These are phyloP conservation scores for Candida maesae DNA, from an alignment of 805 yeast species.

Conservation along the genomic window DNA sequence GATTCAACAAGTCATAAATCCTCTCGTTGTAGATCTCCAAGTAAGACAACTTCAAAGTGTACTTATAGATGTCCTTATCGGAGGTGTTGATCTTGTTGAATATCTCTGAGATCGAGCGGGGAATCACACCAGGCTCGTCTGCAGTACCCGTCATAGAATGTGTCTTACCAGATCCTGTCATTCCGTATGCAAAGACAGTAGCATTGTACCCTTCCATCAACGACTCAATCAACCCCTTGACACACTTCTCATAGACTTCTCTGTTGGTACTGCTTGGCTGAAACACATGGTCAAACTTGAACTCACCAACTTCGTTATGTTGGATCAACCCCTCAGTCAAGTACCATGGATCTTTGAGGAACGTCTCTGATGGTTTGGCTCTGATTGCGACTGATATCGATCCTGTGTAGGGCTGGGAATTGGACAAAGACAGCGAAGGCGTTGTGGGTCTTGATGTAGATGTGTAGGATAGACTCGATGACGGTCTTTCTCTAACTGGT, in stretches of 20 bases:
- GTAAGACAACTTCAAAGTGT: slow-evolving; percentile 61
- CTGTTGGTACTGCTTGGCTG: slow-evolving; percentile 49
- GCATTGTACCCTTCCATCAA: slow-evolving; percentile 77
- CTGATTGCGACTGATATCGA: slow-evolving; percentile 73
- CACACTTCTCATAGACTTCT: slow-evolving; percentile 58
- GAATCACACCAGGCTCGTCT: slow-evolving; percentile 72
- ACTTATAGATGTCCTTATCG: slow-evolving; percentile 30
- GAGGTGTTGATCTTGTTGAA: slow-evolving; percentile 35
- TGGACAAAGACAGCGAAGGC: slow-evolving; percentile 16
- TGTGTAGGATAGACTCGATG: slow-evolving; percentile 12
- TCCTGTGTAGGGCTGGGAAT: slow-evolving; percentile 49
- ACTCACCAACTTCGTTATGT: slow-evolving; percentile 58
- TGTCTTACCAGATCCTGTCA: slow-evolving; percentile 95
- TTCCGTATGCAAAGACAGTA: slow-evolving; percentile 94
- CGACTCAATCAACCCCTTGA: slow-evolving; percentile 47
- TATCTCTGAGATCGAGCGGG: slow-evolving; percentile 67
- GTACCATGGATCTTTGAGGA: slow-evolving; percentile 31
- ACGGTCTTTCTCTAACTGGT: slow-evolving; percentile 23
- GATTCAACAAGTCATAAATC: slow-evolving; percentile 67
- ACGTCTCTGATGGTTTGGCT: slow-evolving; percentile 55
- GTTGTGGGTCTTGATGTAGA: slow-evolving; percentile 23
- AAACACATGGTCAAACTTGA: slow-evolving; percentile 77
- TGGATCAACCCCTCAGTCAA: slow-evolving; percentile 38
- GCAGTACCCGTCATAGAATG: slow-evolving; percentile 76
- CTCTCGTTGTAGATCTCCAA: slow-evolving; percentile 93